phyloP scores from a whole-genome alignment of 2,329 filamentous ascomycete species.

The Neocucurbitaria cava region DNA sequence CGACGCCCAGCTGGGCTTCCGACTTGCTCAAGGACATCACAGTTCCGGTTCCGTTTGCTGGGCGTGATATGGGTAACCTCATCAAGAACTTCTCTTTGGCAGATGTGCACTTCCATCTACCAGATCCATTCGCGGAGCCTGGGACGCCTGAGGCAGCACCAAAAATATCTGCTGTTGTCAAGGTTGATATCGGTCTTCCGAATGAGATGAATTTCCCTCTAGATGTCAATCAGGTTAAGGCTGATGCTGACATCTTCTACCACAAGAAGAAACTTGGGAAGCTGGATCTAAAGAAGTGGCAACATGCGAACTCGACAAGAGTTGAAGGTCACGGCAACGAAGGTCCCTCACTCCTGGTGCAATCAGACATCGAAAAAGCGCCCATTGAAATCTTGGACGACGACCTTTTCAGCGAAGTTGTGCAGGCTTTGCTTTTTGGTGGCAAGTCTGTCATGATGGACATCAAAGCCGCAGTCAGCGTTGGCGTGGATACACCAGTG shows the following conservation, averaged over 20 bases:
- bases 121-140: conserved; percentile 79
- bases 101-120: conserved; percentile 85
- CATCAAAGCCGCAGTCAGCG: conserved; percentile 81
- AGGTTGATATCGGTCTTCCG: conserved; percentile 79
- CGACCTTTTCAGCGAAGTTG: conserved; percentile 77
- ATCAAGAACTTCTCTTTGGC: conserved; percentile 88
- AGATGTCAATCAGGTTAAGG: conserved; percentile 77
- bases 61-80: conserved; percentile 78
- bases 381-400: conserved; percentile 84
- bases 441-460: conserved; percentile 72
- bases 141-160: conserved; percentile 75
- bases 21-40: conserved; percentile 82
- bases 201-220: conserved; percentile 87
- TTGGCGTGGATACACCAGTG: conserved; percentile 80
- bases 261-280: conserved; percentile 78
- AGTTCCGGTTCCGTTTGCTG: conserved; percentile 83
- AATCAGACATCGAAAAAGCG: conserved; percentile 77
- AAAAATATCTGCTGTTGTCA: conserved; percentile 80
- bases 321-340: conserved; percentile 64
- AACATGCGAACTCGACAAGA: conserved; percentile 80
- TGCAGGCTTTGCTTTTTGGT: conserved; percentile 82
- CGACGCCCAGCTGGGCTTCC: conserved; percentile 82
- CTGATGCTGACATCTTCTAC: conserved; percentile 82
- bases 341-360: conserved; percentile 71
- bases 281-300: conserved; percentile 82